Conservation (phyloP, 768 basidiomycete genomes). For the Lentinula sp. region DNA sequence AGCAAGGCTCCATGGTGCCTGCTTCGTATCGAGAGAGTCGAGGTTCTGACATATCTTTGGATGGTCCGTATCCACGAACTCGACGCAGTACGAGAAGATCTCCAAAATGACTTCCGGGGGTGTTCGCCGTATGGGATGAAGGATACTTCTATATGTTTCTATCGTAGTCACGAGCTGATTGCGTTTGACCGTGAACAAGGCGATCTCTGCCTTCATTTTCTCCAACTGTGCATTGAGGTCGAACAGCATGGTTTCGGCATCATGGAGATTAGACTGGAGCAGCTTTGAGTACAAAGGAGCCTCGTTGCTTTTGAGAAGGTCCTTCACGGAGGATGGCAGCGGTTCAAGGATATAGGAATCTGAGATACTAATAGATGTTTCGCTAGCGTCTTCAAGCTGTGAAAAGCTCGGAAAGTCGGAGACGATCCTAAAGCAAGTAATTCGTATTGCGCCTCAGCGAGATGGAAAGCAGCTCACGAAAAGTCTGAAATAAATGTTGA, state of each 20-base stretch:
- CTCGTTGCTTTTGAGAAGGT: neutral
- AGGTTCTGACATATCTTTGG: neutral
- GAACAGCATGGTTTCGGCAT: neutral
- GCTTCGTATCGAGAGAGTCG: neutral
- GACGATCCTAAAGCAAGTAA: neutral
- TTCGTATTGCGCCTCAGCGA: neutral
- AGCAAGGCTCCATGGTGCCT: neutral
- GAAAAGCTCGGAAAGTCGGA: neutral
- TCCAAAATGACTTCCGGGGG: neutral
- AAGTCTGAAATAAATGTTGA: neutral
- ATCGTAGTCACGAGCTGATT: neutral
- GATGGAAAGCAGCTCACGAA: neutral
- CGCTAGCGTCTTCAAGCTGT: neutral
- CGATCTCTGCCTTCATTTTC: neutral
- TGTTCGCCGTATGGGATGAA: neutral
- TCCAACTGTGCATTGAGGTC: neutral
- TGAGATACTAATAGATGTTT: neutral
- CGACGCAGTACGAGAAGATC: neutral
- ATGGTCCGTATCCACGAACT: neutral
- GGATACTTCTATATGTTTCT: neutral
- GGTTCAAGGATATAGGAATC: neutral
- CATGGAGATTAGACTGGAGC: neutral
- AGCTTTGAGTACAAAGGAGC: neutral
- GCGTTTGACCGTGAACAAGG: neutral
- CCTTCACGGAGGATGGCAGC: neutral